These are phyloP conservation scores for Cryptosporidium meleagridis DNA, from an alignment of 169 alveolate species.

Conservation along the genomic window DNA sequence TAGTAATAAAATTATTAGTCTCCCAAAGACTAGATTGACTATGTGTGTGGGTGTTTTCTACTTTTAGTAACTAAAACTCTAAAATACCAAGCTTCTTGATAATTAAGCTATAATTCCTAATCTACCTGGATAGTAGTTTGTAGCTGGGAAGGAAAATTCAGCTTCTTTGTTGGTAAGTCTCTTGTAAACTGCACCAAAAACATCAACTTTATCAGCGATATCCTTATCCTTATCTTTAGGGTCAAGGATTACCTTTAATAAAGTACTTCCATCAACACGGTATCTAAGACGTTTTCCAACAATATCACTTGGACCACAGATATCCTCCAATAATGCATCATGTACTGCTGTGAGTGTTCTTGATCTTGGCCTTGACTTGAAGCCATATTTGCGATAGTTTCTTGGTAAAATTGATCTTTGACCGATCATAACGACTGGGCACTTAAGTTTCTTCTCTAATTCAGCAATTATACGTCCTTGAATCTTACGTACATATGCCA, in stretches of 20 bases:
- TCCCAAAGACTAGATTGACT: background rate
- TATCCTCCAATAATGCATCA: constrained; percentile 95
- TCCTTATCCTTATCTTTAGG: constrained; percentile 95
- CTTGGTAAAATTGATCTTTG: constrained; percentile 90
- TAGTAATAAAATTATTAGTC: constrained; percentile 2
- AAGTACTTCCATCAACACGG: constrained; percentile 92
- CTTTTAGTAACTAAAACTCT: constrained; percentile 5
- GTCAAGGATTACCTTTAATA: constrained; percentile 92
- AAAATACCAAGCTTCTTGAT: constrained; percentile 13
- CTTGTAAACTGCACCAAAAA: constrained; percentile 94
- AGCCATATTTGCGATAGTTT: constrained; percentile 85
- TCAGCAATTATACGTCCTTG: constrained; percentile 92
- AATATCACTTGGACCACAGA: constrained; percentile 93
- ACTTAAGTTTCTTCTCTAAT: constrained; percentile 93
- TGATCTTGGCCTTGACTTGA: constrained; percentile 93
- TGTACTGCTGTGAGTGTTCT: constrained; percentile 96
- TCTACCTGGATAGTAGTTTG: constrained; percentile 75
- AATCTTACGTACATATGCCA: constrained; percentile 86
- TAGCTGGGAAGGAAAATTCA: constrained; percentile 86
- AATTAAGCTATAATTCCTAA: constrained; percentile 62
- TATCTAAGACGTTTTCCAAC: constrained; percentile 93
- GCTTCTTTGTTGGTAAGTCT: constrained; percentile 94
- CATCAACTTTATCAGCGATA: constrained; percentile 93
- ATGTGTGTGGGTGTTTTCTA: background rate
- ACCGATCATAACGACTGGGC: constrained; percentile 93